Evolutionary conservation across 169 alveolate species (phyloP), one percentile per base, ranked within the genome.

Genomic region (Eimeria praecox): DNA sequence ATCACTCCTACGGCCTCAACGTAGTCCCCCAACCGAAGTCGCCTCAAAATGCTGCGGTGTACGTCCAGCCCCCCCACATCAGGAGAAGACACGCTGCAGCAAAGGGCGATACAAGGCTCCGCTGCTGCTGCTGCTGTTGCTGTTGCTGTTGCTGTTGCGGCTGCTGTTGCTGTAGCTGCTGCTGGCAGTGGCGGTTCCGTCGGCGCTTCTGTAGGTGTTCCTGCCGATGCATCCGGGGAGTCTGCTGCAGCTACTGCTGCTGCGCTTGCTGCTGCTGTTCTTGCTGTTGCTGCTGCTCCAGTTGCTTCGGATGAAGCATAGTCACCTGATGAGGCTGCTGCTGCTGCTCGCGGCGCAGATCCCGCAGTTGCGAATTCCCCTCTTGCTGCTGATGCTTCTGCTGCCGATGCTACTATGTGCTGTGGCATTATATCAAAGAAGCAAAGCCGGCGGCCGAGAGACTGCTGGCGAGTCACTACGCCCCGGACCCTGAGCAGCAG

Each of bases 21-120:
- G 24, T 6, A 52, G 38, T 85, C 92, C 24, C 92, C 92, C 35
- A 33, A 10, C 3, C 75, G 46, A 30, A 85, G 42, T 18, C 64
- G 62, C 92, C 92, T 85, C 40, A 56, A 85, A 38, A 85, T 56
- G 75, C 92, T 54, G 40, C 92, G 92, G 92, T 85, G 92, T 54
- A 85, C 92, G 38, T 85, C 92, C 54, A 85, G 77, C 75, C 92
- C 92, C 10, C 92, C 40, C 52, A 85, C 40, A 33, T 85, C 92
- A 14, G 92, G 44, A 3, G 92, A 85, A 35, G 78, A 85, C 12
- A 85, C 71, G 75, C 92, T 85, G 92, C 92, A 85, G 78, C 92
- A 85, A 16, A 85, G 35, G 18, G 92, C 77, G 33, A 56, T 52
- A 52, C 66, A 18, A 0, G 49, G 6, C 54, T 40, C 62, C 33